Base-by-base conservation (phyloP, 106 monocot species). In the Apostasia ramifera region DNA sequence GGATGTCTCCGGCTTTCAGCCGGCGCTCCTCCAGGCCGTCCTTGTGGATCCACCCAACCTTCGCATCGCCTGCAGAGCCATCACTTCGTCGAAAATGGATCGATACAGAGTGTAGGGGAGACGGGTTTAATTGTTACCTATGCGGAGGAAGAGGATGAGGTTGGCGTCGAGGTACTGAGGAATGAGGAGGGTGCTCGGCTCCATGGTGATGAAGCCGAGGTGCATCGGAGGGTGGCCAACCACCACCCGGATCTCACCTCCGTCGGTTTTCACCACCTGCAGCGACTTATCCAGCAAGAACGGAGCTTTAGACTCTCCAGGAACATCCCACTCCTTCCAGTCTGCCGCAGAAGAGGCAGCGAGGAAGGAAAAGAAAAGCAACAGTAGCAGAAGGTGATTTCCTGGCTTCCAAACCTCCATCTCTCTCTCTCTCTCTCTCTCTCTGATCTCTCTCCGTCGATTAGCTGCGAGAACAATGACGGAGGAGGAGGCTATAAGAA, bases 151-250 rank as follows among this genome's bases (percentile, higher is more conserved):
- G 73, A 95, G 62, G 63, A 88, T 74, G 56, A 95, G 77, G 61
- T 69, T 65, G 9, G 88, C 66, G 63, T 95, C 95, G 50, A 88
- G 6, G 67, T 95, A 95, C 81, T 95, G 95, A 1, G 95, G 95
- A 47, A 95, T 76, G 68, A 91, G 76, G 47, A 95, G 78, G 0
- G 88, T 78, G 68, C 84, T 88, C 15, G 95, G 91, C 75, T 95
- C 88, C 95, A 95, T 91, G 51, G 69, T 68, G 40, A 95, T 85
- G 63, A 88, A 86, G 4, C 88, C 91, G 40, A 95, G 61, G 69
- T 91, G 95, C 88, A 95, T 80, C 57, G 53, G 70, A 2, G 66
- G 15, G 9, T 48, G 47, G 53, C 40, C 66, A 2, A 77, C 77
- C 61, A 83, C 73, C 59, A 89, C 85, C 47, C 74, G 59, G 8